Base-by-base conservation (phyloP, 768 basidiomycete genomes). In the Pulveroboletus ravenelii region DNA sequence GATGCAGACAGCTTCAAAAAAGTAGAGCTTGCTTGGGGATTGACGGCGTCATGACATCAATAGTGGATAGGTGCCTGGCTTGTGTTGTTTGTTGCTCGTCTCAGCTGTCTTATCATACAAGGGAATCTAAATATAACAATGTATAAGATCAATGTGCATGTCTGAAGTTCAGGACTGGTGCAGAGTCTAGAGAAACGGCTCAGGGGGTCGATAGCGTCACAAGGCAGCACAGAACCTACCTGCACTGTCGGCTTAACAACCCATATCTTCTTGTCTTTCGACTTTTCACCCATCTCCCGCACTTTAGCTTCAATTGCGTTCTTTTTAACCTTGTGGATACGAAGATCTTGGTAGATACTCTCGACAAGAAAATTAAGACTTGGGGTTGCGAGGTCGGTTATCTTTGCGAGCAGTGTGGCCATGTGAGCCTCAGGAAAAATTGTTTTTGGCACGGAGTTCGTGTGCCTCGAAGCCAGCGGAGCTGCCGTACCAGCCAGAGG, bases 301-400 rank as follows among this genome's bases (percentile, higher is more conserved):
- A 93, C 74, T 65, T 92, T 92, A 3, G 81, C 82, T 66, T 90
- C 88, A 40, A 93, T 82, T 5, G 87, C 81, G 44, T 84, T 87
- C 75, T 92, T 93, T 73, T 85, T 90, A 54, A 91, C 78, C 50
- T 84, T 85, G 56, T 85, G 71, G n/a, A 65, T 67, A 30, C 79
- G 79, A 36, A 92, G 72, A 25, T 85, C 85, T 54, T 84, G 80
- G 59, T 84, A 80, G 56, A 92, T 77, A 8, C 80, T 75, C 52
- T 92, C 89, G 0, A 91, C 77, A 27, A 93, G 78, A 48, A 81
- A 76, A 8, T 74, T 75, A 23, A 89, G 72, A 54, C 74, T 90
- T 8, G 77, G 72, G 0, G 85, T 81, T 46, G 81, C 76, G 17
- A 89, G 70, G 20, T 72, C 68, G 3, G 74, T 71, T 41, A 91